Evolutionary conservation across 1,139 yeast genomes (phyloP), one percentile per base, ranked within the genome.

Genomic region (Entelexis paramagnoliae): DNA sequence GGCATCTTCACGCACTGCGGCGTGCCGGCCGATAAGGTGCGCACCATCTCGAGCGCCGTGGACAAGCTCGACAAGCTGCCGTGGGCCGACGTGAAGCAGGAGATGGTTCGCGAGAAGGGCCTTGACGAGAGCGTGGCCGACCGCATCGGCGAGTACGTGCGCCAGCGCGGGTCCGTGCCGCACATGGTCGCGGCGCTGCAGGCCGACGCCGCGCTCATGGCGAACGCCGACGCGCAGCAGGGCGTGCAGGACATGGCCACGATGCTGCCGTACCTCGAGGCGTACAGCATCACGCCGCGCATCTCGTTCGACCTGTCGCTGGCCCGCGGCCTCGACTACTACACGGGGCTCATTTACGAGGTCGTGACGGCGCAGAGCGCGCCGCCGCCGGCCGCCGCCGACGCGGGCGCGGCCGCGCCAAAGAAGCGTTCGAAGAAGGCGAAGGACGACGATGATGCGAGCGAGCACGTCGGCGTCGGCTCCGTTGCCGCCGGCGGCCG

Each of bases 401-500:
- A 56, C n/a, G n/a, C n/a, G n/a, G n/a, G n/a, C n/a, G n/a, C n/a
- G n/a, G n/a, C n/a, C n/a, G n/a, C n/a, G 49, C 55, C 56, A 51
- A 52, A 55, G 42, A 59, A 58, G 57, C 62, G 61, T 58, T 63
- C 64, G 59, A 64, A 64, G 59, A 62, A 60, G 48, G 58, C 58
- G 30, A 67, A 66, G 55, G 65, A 64, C 33, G 81, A 79, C 49
- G 97, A 88, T 60, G 98, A 91, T 69, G 95, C 95, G 51, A 84
- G 95, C 49, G 97, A 87, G 59, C 87, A 84, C 63, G 97, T 91
- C 48, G 98, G 98, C 62, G 96, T 91, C 49, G 98, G 98, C 29
- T 89, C 97, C 9, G 87, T 91, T 62, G 95, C 96, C 52, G 98
- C 96, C 44, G 98, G 98, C 71, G 98, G 98, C 60, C 85, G 98